Evolutionary conservation across 2,329 filamentous ascomycete genomes (phyloP), one percentile per base, ranked within the genome.

Genomic region (Teratosphaeria gauchensis): DNA sequence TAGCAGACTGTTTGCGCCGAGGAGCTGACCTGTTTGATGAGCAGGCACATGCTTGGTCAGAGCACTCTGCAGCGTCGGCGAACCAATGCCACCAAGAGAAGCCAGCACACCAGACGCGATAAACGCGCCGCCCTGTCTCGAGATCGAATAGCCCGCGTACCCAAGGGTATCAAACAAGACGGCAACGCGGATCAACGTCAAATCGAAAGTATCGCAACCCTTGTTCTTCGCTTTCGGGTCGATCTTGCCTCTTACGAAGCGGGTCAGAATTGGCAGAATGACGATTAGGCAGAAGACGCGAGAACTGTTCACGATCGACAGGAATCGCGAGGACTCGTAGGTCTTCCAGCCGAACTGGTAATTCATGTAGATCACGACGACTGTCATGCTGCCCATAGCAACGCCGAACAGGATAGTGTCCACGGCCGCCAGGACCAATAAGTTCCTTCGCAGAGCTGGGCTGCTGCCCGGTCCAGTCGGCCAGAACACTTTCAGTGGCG

Each of bases 41-140:
- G 85, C 80, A 0, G 92, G 90, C 0, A 97, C 87, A 72, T 97
- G 94, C 71, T 96, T 97, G 21, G 91, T 96, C 55, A 96, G 77
- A 0, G 88, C 83, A 1, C 89, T 87, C 69, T 95, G 90, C 55
- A 95, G 79, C 0, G 89, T 94, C 1, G 94, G 92, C 38, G 87
- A 87, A 0, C 88, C 92, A 53, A 97, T 85, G 1, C 92, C 92
- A 28, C 92, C 92, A 46, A 95, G 75, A 0, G 90, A 82, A 1
- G 90, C 87, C 19, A 92, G 66, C 52, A 89, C 78, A 54, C 90
- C 92, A 19, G 85, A 87, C 0, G 84, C 62, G 3, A 89, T 81
- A 72, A 96, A 94, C 0, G 89, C 64, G 0, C 77, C 73, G 2
- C 84, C 81, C 1, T 78, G 81, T 1, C 82, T 80, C 0, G 85